Conservation (phyloP, 768 basidiomycete genomes). For the Pleurotus tuoliensis region DNA sequence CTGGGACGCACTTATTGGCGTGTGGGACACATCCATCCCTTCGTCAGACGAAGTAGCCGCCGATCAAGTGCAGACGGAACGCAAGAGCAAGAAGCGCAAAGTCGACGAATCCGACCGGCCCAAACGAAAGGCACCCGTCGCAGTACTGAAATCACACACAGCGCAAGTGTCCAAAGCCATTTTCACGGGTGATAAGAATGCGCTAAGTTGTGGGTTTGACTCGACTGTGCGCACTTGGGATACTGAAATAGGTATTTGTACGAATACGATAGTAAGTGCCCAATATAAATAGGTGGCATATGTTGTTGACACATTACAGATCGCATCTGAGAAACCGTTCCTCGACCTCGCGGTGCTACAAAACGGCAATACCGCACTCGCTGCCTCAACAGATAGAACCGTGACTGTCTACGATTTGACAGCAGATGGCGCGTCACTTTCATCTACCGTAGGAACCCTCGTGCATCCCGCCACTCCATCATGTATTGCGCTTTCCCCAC, state of each 20-base stretch:
- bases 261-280: conserved; percentile 59
- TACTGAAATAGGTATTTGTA: conserved; percentile 69
- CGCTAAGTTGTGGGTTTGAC: conserved; percentile 83
- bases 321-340: conserved; percentile 71
- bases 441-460: conserved; percentile 35
- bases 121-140: conserved; percentile 62
- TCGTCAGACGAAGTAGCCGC: conserved; percentile 57
- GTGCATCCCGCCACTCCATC: conserved; percentile 66
- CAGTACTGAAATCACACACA: conserved; percentile 80
- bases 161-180: conserved; percentile 73
- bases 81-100: conserved; percentile 65
- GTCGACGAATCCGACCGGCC: conserved; percentile 36
- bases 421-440: conserved; percentile 28
- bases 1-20: conserved; percentile 83
- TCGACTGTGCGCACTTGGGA: conserved; percentile 91
- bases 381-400: conserved; percentile 72
- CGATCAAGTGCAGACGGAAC: conserved; percentile 31
- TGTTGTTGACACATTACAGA: conserved; percentile 30
- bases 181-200: conserved; percentile 44
- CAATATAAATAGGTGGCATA: background rate
- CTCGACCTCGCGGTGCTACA: conserved; percentile 51
- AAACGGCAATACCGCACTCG: conserved; percentile 44
- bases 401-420: conserved; percentile 71
- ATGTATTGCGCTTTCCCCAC: conserved; percentile 37
- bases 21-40: conserved; percentile 72